These are phyloP conservation scores for Ceratobasidium theobromae DNA, from an alignment of 1,284 basidiomycete genomes.

Conservation along the genomic window DNA sequence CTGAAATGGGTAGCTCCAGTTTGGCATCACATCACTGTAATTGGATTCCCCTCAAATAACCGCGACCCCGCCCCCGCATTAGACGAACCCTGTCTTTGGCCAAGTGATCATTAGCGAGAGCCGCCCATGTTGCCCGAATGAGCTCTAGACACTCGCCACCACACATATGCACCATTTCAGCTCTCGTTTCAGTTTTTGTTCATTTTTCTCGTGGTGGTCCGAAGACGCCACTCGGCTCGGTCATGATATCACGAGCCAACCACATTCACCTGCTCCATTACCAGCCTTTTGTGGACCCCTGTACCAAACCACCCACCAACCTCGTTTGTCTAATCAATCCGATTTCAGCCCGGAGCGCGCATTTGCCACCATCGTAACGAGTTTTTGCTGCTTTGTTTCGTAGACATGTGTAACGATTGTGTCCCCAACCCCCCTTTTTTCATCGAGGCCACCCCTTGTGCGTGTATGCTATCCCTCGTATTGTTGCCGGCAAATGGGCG, in stretches of 20 bases:
- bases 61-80: too few species aligned
- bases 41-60: too few species aligned
- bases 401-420: background rate
- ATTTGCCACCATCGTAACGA: background rate
- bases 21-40: too few species aligned
- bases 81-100: background rate
- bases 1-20: background rate
- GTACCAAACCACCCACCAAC: too few species aligned
- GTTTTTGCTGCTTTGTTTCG: background rate
- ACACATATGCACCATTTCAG: background rate
- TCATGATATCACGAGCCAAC: background rate
- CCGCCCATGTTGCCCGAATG: background rate
- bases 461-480: too few species aligned
- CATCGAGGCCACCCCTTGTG: too few species aligned
- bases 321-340: slow-evolving; percentile 2
- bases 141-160: background rate
- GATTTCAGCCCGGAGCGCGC: slow-evolving; percentile 8
- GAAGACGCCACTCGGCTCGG: background rate
- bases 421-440: background rate
- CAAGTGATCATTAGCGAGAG: background rate
- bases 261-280: slow-evolving; percentile 3
- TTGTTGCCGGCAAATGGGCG: background rate
- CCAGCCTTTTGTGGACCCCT: too few species aligned
- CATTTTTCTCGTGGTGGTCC: too few species aligned
- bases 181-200: too few species aligned